Evolutionary conservation across 1,139 yeast species (phyloP).

Genomic region (Debaryomyces nepalensis): DNA sequence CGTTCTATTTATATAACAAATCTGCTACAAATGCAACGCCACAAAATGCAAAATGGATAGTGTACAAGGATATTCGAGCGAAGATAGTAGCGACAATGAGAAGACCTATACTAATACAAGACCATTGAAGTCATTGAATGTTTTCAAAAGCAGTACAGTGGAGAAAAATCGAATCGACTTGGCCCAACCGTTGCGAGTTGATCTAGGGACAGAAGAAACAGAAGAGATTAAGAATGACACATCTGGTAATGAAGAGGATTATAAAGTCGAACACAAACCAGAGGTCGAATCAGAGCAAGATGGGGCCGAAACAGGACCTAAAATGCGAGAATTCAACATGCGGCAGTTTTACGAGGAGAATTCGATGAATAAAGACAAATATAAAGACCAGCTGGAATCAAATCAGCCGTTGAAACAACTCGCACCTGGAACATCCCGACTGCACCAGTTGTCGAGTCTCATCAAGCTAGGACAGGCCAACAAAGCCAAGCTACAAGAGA

Average conservation of each 20-base stretch:
- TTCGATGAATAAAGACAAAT: slow-evolving; percentile 2
- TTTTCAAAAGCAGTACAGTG: background rate
- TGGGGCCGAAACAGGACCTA: background rate
- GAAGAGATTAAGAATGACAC: background rate
- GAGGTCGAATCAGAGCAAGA: background rate
- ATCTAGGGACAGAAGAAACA: slow-evolving; percentile 1
- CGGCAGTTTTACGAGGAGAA: slow-evolving; percentile 8
- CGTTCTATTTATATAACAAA: background rate
- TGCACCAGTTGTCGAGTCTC: slow-evolving; percentile 8
- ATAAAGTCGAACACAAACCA: background rate
- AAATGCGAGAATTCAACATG: slow-evolving; percentile 4
- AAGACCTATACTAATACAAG: background rate
- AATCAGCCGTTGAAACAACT: slow-evolving; percentile 11
- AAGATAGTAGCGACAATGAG: slow-evolving; percentile 4
- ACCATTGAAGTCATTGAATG: slow-evolving; percentile 3
- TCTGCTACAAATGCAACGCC: slow-evolving; percentile 5
- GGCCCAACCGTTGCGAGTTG: background rate
- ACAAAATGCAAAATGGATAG: slow-evolving; percentile 8
- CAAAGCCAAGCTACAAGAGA: slow-evolving; percentile 2
- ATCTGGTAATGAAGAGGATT: background rate
- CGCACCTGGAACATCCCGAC: background rate
- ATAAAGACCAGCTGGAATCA: slow-evolving; percentile 7
- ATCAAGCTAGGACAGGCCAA: slow-evolving; percentile 11
- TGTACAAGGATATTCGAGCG: slow-evolving; percentile 10
- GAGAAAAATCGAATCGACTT: background rate